Conservation (phyloP, 2,329 filamentous ascomycete genomes). For the Rosellinia necatrix region DNA sequence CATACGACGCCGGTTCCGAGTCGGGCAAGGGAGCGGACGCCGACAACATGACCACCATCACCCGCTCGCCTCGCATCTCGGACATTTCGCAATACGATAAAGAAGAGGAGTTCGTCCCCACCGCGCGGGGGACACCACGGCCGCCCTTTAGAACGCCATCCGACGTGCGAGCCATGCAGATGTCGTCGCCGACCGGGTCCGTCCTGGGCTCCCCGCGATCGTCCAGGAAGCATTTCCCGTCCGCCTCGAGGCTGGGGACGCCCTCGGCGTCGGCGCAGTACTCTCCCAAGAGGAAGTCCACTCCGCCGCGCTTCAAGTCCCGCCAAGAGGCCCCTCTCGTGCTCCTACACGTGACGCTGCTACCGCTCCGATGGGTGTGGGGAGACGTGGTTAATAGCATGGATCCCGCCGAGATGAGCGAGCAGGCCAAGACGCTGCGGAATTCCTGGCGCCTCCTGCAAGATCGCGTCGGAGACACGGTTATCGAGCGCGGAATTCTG, state of each 20-base stretch:
- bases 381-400: constrained; percentile 55
- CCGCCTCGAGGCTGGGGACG: constrained; percentile 62
- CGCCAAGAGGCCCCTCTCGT: constrained; percentile 70
- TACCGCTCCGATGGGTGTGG: constrained; percentile 72
- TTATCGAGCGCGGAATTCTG: constrained; percentile 73
- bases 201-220: constrained; percentile 58
- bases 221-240: constrained; percentile 53
- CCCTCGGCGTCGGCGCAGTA: constrained; percentile 56
- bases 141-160: constrained; percentile 72
- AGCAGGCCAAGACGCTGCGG: constrained; percentile 55
- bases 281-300: constrained; percentile 58
- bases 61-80: constrained; percentile 52
- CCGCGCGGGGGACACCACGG: constrained; percentile 62
- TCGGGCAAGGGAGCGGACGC: constrained; percentile 34
- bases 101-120: constrained; percentile 55
- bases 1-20: constrained; percentile 47
- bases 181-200: constrained; percentile 68
- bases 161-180: constrained; percentile 71
- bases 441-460: constrained; percentile 70
- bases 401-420: constrained; percentile 39
- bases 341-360: constrained; percentile 75
- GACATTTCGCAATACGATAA: constrained; percentile 55
- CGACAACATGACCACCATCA: constrained; percentile 42
- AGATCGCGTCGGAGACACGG: constrained; percentile 72
- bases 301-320: constrained; percentile 61